Percentiles rank a stretch among this genome's conserved stretches.
Conservation (phyloP, 2,329 filamentous ascomycete species). For the Xylaria sp. region DNA sequence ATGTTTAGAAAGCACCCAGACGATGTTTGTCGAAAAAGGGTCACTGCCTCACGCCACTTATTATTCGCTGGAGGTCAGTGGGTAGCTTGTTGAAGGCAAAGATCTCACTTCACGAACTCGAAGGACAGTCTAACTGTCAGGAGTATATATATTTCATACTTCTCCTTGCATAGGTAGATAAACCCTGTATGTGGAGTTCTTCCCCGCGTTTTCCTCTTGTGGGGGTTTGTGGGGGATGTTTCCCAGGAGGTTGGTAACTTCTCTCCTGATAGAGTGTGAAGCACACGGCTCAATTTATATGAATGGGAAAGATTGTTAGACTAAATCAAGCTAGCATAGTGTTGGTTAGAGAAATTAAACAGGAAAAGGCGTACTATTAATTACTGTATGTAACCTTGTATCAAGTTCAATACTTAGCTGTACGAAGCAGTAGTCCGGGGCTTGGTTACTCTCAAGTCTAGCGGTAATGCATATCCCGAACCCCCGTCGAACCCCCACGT, state of each 20-base stretch:
- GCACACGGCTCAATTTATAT: not conserved
- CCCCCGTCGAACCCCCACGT: not conserved
- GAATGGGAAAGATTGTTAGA: too few relatives aligned
- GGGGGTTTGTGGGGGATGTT: not conserved
- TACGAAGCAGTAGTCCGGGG: not conserved
- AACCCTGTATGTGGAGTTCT: not conserved
- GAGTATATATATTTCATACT: conserved; percentile 1
- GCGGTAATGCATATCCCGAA: not conserved
- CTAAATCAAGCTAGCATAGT: not conserved
- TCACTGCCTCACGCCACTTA: not conserved
- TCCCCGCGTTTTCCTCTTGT: conserved; percentile 3
- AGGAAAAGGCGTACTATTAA: not conserved
- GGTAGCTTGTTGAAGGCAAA: not conserved
- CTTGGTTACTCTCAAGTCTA: not conserved
- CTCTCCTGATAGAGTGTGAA: not conserved
- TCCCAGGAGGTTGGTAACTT: not conserved
- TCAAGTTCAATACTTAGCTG: not conserved
- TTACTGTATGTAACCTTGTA: not conserved
- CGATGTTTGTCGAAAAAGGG: not conserved
- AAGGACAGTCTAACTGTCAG: not conserved
- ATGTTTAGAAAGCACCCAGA: not conserved
- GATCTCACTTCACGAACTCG: not conserved
- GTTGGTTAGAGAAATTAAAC: not conserved
- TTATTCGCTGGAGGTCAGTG: not conserved
- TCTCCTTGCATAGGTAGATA: not conserved